Evolutionary conservation across 2,329 filamentous ascomycete species (phyloP).

Genomic region (Xylariaceae sp.): DNA sequence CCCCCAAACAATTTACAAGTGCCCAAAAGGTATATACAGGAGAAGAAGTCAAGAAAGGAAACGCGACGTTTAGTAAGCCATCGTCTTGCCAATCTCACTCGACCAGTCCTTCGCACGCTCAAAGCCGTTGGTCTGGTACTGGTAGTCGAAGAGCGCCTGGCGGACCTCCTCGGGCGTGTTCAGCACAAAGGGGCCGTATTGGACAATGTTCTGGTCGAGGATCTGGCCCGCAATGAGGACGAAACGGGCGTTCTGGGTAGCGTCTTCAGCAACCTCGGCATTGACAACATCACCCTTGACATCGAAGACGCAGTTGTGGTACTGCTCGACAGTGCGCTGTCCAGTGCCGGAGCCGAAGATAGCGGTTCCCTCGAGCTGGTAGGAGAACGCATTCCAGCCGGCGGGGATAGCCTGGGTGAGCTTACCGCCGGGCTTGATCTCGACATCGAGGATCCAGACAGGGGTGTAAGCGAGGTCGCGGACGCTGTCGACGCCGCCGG

Average conservation of each 20-base stretch:
- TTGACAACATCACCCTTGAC: slow-evolving; percentile 70
- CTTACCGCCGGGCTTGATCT: slow-evolving; percentile 70
- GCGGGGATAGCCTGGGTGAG: slow-evolving; percentile 69
- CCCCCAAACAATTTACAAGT: not conserved
- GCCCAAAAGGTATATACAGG: not conserved
- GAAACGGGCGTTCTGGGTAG: slow-evolving; percentile 46
- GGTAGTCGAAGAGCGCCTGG: slow-evolving; percentile 62
- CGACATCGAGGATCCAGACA: slow-evolving; percentile 89
- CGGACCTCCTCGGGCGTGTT: slow-evolving; percentile 58
- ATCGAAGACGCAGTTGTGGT: slow-evolving; percentile 86
- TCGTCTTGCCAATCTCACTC: slow-evolving; percentile 48
- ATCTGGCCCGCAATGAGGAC: slow-evolving; percentile 67
- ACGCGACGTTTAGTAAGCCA: slow-evolving; percentile 22
- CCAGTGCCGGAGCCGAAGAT: slow-evolving; percentile 53
- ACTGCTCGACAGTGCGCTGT: slow-evolving; percentile 57
- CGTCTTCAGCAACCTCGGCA: slow-evolving; percentile 61
- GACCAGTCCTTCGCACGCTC: slow-evolving; percentile 64
- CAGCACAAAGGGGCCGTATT: slow-evolving; percentile 67
- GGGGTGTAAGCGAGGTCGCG: slow-evolving; percentile 93
- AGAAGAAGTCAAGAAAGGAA: not conserved
- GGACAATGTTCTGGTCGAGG: slow-evolving; percentile 62
- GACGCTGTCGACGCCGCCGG: slow-evolving; percentile 77
- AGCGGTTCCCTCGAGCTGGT: slow-evolving; percentile 70
- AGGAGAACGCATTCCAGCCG: slow-evolving; percentile 87
- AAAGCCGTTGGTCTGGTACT: slow-evolving; percentile 61